Evolutionary conservation across 352 stramenopile species (phyloP).

Genomic region (Globisporangium polare): DNA sequence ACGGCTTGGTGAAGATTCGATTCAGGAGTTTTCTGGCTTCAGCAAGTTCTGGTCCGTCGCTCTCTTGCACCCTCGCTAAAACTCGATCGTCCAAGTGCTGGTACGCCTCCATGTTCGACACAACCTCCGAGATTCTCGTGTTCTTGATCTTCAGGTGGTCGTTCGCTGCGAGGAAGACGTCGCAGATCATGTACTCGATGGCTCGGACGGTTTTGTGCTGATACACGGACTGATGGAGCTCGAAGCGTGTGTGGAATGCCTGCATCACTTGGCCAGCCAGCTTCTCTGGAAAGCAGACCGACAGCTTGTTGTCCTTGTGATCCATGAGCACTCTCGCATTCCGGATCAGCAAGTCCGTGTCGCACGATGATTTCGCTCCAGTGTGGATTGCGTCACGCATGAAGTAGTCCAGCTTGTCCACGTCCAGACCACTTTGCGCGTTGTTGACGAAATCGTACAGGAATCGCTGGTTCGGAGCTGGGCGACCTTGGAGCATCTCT

Average conservation of each 20-base stretch:
- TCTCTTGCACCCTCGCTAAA: conserved; percentile 71
- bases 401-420: conserved; percentile 92
- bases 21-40: conserved; percentile 51
- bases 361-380: conserved; percentile 69
- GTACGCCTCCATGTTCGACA: conserved; percentile 64
- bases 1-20: conserved; percentile 60
- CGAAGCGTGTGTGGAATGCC: conserved; percentile 83
- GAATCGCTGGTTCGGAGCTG: conserved; percentile 46
- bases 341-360: conserved; percentile 70
- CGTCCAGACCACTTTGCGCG: conserved; percentile 76
- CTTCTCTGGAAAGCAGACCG: conserved; percentile 88
- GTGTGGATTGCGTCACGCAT: conserved; percentile 78
- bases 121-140: conserved; percentile 62
- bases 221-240: conserved; percentile 87
- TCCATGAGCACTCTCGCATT: conserved; percentile 71
- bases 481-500: conserved; percentile 32
- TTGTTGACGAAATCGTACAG: conserved; percentile 92
- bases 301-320: conserved; percentile 36
- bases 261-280: conserved; percentile 83
- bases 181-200: conserved; percentile 88
- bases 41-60: conserved; percentile 39
- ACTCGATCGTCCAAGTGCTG: conserved; percentile 83
- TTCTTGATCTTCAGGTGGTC: conserved; percentile 57
- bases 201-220: conserved; percentile 79
- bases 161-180: conserved; percentile 71